Evolutionary conservation across 1,284 basidiomycete species (phyloP), one percentile per base, ranked within the genome.

Genomic region (Trametes polyzona): DNA sequence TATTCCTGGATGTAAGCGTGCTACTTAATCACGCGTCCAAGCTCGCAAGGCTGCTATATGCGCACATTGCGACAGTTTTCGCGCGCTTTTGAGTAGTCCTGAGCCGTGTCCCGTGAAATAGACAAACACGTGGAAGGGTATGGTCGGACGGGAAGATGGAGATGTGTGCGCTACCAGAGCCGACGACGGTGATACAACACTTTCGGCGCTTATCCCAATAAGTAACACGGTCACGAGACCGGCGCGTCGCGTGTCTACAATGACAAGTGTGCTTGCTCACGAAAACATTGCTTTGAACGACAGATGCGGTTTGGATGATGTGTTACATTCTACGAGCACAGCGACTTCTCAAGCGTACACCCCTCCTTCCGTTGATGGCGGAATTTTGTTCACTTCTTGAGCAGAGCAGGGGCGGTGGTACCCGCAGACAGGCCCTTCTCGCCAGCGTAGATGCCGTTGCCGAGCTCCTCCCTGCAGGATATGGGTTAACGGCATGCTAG

Each of bases 371-470:
- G 37, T 42, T n/a, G n/a, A 49, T 42, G 43, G 43, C 55, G 16
- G 48, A 26, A 29, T 16, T 24, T 50, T 21, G 61, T 69, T 71
- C 71, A 77, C 77, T 90, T 88, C 79, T 86, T 83, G 73, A 83
- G 77, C 66, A 96, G 80, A 57, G 86, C 87, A 51, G 94, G 94
- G 58, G 88, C 71, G 26, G 77, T 85, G 63, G 76, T 73, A 60
- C 94, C 94, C 62, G 84, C 85, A 64, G 93, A 90, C 67, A 96
- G 77, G 58, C 93, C 95, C 74, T 83, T 84, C 66, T 81, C 84
- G 60, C 88, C 93, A 60, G 93, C 94, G 71, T 81, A 96, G 65
- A 80, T 81, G 36, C 83, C 84, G 65, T 84, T 77, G 63, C 76
- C 83, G 47, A 95, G 81, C 75, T 95, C 90, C 78, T 92, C 93